Base-by-base conservation (phyloP, 345 rosid genomes). In the Carallia pectinifolia region DNA sequence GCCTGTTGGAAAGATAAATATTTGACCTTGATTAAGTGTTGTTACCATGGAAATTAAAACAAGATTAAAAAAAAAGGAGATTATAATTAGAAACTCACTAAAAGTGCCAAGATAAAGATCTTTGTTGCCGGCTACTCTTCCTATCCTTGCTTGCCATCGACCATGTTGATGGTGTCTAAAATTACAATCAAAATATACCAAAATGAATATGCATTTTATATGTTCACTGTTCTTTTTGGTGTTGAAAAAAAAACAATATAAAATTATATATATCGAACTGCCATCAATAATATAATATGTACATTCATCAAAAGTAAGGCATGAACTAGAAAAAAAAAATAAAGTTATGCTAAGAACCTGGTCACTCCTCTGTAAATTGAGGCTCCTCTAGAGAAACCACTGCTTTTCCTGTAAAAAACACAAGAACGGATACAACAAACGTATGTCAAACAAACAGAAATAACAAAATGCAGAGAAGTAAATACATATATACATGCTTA, bases 371-470 rank as follows among this genome's bases (percentile, higher is more conserved):
- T 85, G 72, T 94, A 94, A 75, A 94, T 87, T 3, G 98, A 94
- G 52, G 98, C 98, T 67, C 98, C 98, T 73, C 97, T 82, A 40
- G 98, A 94, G 85, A 94, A 94, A 62, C 98, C 98, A 76, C 98
- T 94, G 61, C 98, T 94, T 82, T 88, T 94, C 71, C 98, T 93
- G 33, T 38, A 55, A 18, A 34, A 34, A 64, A 63, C 13, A 63
- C 13, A 13, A 63, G 23, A 61, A n/a, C 1, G 2, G 10, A 10
- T n/a, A 44, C 10, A 55, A 55, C 31, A 23, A 19, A 55, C 12
- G 31, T 19, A 19, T 9, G 59, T 19, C 15, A 23, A 23, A 23
- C 31, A 55, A 55, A 29, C 16, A 23, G 4, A 55, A 55, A 55
- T 23, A 1, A 55, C 60, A 55, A 19, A 19, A 19, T 23, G 27